Percentiles rank a stretch among this genome's conserved stretches.
These are phyloP conservation scores for Venturia oleaginea DNA, from an alignment of 2,329 filamentous ascomycete genomes.

Conservation along the genomic window DNA sequence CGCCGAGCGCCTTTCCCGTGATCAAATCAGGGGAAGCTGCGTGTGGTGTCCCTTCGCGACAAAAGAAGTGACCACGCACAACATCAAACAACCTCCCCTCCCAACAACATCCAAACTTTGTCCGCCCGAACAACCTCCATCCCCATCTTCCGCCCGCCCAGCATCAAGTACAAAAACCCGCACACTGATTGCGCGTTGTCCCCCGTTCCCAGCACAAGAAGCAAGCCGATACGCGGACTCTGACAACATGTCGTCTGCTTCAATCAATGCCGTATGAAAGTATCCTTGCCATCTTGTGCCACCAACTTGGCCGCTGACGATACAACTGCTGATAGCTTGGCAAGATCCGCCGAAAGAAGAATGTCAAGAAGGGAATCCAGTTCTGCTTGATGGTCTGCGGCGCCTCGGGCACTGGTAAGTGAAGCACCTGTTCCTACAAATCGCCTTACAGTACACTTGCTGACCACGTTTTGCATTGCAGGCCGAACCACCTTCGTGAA, in stretches of 20 bases:
- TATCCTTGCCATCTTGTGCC: conserved; percentile 7
- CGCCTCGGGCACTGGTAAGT: conserved; percentile 91
- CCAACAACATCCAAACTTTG: not conserved
- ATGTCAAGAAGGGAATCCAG: conserved; percentile 99
- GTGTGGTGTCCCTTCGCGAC: no score
- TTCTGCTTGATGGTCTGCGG: conserved; percentile 99
- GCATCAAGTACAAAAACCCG: not conserved
- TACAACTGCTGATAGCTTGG: conserved; percentile 45
- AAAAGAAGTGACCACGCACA: not conserved
- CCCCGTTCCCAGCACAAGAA: not conserved
- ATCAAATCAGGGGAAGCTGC: no score
- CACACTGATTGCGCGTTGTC: not conserved
- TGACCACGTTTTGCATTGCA: conserved; percentile 30
- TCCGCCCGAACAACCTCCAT: not conserved
- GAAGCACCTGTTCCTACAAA: conserved; percentile 8
- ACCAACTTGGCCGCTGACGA: conserved; percentile 16
- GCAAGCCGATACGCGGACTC: not conserved
- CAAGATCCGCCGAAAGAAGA: conserved; percentile 99
- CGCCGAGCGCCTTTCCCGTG: not conserved
- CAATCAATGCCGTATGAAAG: conserved; percentile 13
- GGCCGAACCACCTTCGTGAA: conserved; percentile 99
- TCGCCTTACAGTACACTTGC: not conserved
- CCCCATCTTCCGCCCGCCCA: not conserved
- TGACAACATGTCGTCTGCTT: conserved; percentile 13
- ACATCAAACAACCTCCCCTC: not conserved